Evolutionary conservation across 805 yeast species (phyloP).

Genomic region (Schizosaccharomyces japonicus): DNA sequence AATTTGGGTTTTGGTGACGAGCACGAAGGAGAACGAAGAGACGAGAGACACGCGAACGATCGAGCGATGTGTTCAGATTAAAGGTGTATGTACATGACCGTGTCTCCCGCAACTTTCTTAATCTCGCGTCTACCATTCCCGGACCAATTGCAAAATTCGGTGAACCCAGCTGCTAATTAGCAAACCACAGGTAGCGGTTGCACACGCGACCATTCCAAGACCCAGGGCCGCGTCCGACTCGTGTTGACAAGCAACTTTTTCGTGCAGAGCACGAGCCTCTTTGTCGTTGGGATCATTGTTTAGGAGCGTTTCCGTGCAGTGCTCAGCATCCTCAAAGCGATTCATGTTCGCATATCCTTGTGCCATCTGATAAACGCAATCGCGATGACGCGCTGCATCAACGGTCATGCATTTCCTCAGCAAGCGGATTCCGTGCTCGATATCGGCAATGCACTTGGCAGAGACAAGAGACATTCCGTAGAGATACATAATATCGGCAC

Average conservation of each 20-base stretch:
- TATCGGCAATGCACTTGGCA: background rate
- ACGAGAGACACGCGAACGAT: no score
- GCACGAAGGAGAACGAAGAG: no score
- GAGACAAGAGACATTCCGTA: background rate
- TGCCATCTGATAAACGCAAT: background rate
- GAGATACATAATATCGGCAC: background rate
- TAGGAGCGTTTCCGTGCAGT: background rate
- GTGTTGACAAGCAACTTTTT: no score
- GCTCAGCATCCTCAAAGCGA: background rate
- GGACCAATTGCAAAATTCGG: no score
- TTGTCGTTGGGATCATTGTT: background rate
- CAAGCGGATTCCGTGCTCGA: background rate
- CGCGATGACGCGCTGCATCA: background rate
- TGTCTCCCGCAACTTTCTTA: no score
- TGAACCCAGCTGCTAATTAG: background rate
- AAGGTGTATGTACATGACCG: no score
- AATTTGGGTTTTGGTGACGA: no score
- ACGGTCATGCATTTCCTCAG: background rate
- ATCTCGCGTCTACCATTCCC: no score
- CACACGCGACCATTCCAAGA: background rate
- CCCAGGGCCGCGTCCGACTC: no score
- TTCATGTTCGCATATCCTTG: background rate
- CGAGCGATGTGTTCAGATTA: no score
- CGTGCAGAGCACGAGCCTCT: background rate
- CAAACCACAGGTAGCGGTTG: background rate